Evolutionary conservation across 305 asterid genomes (phyloP), one percentile per base, ranked within the genome.

Genomic region (Salvia sclarea): DNA sequence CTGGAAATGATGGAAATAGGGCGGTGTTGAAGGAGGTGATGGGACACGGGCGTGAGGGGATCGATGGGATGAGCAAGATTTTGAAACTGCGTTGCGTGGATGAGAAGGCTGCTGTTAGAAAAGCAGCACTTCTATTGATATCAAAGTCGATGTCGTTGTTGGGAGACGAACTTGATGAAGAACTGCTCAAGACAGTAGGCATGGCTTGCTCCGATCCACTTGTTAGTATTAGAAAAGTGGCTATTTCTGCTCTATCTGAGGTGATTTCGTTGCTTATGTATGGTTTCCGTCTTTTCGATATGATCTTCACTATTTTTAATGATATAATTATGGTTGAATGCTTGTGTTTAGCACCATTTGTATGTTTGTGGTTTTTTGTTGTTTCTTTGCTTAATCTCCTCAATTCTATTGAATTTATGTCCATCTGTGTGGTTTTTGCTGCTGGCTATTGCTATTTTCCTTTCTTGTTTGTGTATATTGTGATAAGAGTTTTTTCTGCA

Each of bases 81-180:
- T 67, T 93, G 71, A 84, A 73, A 74, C 79, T 73, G 58, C 80
- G 97, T 48, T 88, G 95, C 77, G 75, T 75, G 83, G 98, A 93
- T 72, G 96, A 91, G 80, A 93, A 91, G 77, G 92, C 98, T 66
- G 97, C 96, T 61, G 98, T 93, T n/a, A 75, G 96, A 64, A 93
- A 87, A 84, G 96, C 96, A 59, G 89, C 96, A 52, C 96, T 93
- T 69, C 64, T 85, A 56, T 79, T 93, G 55, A 81, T 84, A 77
- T 91, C 97, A 53, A 93, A 91, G 79, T 76, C 88, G 67, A 76
- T 82, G 55, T 76, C 80, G 8, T 78, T 86, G 71, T 54, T 84
- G 53, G 94, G 89, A 66, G 88, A 89, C 38, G 81, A 88, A 57
- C 86, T 83, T 53, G 96, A 90, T 35, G 91, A 70, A 73, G 95